Base-by-base conservation (phyloP, 1,284 basidiomycete genomes). In the Phellopilus nigrolimitatus region DNA sequence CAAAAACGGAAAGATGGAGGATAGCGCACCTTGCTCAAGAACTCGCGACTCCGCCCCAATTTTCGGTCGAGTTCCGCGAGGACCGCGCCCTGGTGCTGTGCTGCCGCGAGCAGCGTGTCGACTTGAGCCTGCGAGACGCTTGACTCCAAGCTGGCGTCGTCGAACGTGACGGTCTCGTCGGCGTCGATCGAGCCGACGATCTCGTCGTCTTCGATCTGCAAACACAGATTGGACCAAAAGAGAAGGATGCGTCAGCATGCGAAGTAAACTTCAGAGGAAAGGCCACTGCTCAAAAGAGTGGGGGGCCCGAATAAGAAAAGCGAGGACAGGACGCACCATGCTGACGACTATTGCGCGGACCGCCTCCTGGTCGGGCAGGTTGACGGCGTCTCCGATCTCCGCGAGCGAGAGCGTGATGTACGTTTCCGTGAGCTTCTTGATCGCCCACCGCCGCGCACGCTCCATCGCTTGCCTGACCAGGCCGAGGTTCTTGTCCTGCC, bases 341-440 rank as follows among this genome's bases (percentile, higher is more conserved):
- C 74, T 78, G 4, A 85, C 61, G 27, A 92, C 68, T 39, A 89
- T 62, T 3, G 67, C 67, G 25, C 80, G 72, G 9, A 87, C 80
- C 36, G 75, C 75, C 25, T 74, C 76, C 39, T 78, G 70, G 33
- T 63, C 74, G 3, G 75, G 69, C 34, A 84, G 75, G 27, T 76
- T 79, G 39, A 88, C 73, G 9, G 75, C 73, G 21, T 71, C 71
- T 3, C 77, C 84, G 47, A 93, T 85, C 55, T 91, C 86, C 0
- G 69, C 63, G 5, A 93, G 68, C 19, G 82, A 75, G 5, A 92
- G 75, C 0, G 84, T 85, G 37, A 89, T 74, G 61, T 91, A 93
- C 4, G 88, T 90, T 46, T 76, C 75, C 0, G 84, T 91, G 44
- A 93, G 74, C 61, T 80, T 84, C 65, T 81, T 81, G 57, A 93